Base-by-base conservation (phyloP, 768 basidiomycete species). In the Leccinum imitatum region DNA sequence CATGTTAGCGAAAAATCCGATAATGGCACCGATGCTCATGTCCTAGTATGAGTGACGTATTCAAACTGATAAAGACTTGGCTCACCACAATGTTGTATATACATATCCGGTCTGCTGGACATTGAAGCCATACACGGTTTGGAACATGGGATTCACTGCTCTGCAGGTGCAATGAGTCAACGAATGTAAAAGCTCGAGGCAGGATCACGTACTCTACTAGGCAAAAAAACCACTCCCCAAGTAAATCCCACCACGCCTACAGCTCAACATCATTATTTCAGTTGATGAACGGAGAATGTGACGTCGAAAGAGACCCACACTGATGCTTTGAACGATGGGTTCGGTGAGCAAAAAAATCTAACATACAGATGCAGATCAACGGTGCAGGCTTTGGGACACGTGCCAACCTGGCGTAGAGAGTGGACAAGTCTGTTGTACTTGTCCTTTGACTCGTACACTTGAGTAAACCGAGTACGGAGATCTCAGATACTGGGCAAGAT, bases 281-380 rank as follows among this genome's bases (percentile, higher is more conserved):
- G 7, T 21, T 0, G 13, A 27, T 13, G 27, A 10, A 6, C 2
- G 31, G 10, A 21, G 10, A 41, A 50, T 3, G 4, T 15, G 44
- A 31, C 3, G 5, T 17, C 21, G 19, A 27, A 19, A 11, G 21
- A 30, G 53, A 75, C 83, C 59, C 60, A 89, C 88, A 63, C 84
- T 86, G 69, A 95, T 87, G 65, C 84, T 84, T 9, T 82, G 77
- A 4, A 93, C 90, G 52, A 91, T 78, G 0, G 88, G 89, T 67
- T 95, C 93, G 0, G 70, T 67, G 15, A 68, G 41, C 17, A 71
- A 59, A 33, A n/a, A 71, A 60, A 51, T 66, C 70, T 72, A 33
- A 15, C 3, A 52, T 44, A 17, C 8, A 56, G 30, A n/a, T 53
- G 3, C 55, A 21, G 37, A 48, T 67, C 27, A 63, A 52, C 8